phyloP scores from a whole-genome alignment of 2,329 filamentous ascomycete species.

The Neonectria neomacrospora region DNA sequence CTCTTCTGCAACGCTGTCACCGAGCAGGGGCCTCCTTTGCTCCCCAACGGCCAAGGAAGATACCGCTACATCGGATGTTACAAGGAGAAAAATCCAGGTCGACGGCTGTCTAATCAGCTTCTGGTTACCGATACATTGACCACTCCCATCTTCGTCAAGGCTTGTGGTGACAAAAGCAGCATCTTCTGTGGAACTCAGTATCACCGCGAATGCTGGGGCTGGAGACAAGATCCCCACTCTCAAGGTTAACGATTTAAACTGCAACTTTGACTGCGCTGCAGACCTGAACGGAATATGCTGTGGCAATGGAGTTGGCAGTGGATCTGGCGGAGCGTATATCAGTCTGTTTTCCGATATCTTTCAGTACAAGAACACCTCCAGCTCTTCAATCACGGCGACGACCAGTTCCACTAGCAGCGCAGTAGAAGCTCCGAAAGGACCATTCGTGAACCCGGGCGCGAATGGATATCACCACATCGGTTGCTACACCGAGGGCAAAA shows the following conservation, averaged over 20 bases:
- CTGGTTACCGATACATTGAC: constrained; percentile 56
- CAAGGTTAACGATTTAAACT: constrained; percentile 58
- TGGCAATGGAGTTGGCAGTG: constrained; percentile 55
- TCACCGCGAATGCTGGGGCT: constrained; percentile 65
- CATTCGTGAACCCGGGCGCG: constrained; percentile 52
- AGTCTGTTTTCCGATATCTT: constrained; percentile 58
- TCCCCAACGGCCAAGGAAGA: constrained; percentile 55
- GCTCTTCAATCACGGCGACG: not conserved
- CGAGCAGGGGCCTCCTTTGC: constrained; percentile 63
- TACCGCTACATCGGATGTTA: constrained; percentile 67
- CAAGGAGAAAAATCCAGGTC: constrained; percentile 65
- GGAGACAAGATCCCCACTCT: constrained; percentile 59
- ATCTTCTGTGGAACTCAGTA: constrained; percentile 63
- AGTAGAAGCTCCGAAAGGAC: constrained; percentile 23
- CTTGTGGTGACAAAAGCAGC: constrained; percentile 52
- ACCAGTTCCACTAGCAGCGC: constrained; percentile 12
- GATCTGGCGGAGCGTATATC: constrained; percentile 54
- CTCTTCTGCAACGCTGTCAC: constrained; percentile 64
- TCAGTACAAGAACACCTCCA: constrained; percentile 41
- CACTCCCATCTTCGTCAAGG: constrained; percentile 57
- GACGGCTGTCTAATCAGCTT: constrained; percentile 59
- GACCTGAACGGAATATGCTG: constrained; percentile 63
- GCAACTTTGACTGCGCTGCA: constrained; percentile 63
- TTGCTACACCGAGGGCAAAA: constrained; percentile 52
- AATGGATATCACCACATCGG: constrained; percentile 51